phyloP scores from a whole-genome alignment of 345 rosid genomes.

The Schrenkiella parvula region DNA sequence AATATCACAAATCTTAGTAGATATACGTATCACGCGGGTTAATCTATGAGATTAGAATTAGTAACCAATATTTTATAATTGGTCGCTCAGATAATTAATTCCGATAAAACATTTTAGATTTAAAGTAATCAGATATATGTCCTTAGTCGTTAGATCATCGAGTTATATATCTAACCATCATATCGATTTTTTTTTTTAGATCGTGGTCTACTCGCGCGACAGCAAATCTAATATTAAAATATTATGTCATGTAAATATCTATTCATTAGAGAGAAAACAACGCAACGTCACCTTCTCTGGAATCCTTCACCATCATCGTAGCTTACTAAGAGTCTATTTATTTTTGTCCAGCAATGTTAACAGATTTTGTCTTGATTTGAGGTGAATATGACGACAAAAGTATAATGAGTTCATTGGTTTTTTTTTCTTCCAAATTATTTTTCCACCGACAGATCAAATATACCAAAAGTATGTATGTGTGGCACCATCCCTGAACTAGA shows the following conservation, averaged over 20 bases:
- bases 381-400: constrained; percentile 3
- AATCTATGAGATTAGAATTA: neutral
- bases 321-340: constrained; percentile 21
- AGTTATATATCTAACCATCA: neutral
- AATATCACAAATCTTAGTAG: no score
- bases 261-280: constrained; percentile 1
- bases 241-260: constrained; percentile 23
- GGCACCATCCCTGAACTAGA: constrained; percentile 11
- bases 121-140: neutral
- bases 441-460: constrained; percentile 24
- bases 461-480: neutral
- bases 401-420: neutral
- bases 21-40: no score
- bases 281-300: constrained; percentile 21
- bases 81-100: neutral
- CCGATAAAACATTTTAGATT: neutral
- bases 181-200: neutral
- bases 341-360: constrained; percentile 29
- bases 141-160: neutral
- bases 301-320: constrained; percentile 13
- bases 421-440: constrained; percentile 1
- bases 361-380: constrained; percentile 24
- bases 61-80: neutral
- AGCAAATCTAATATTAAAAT: constrained; percentile 19
- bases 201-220: neutral